Conservation (phyloP, 2,329 filamentous ascomycete genomes). For the Lecanicillium sp. region DNA sequence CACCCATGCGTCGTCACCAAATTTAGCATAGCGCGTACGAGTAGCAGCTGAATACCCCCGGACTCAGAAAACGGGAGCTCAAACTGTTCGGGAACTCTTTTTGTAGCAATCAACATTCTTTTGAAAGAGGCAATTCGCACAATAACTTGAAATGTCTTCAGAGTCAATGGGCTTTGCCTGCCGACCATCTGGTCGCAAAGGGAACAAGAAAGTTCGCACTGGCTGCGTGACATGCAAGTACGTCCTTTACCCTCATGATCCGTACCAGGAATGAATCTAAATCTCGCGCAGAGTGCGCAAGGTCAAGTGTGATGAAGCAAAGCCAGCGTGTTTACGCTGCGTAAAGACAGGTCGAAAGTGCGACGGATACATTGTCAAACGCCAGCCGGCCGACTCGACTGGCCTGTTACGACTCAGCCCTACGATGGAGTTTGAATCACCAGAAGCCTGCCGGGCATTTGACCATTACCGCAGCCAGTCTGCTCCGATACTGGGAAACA, state of each 20-base stretch:
- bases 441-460: slow-evolving; percentile 20
- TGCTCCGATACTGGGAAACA: slow-evolving; percentile 32
- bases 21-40: too few relatives aligned
- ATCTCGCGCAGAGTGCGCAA: slow-evolving; percentile 36
- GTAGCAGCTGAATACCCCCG: too few relatives aligned
- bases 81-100: too few relatives aligned
- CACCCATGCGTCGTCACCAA: too few relatives aligned
- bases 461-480: slow-evolving; percentile 27
- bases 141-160: neutral
- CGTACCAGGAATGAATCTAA: slow-evolving; percentile 2
- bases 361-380: slow-evolving; percentile 40
- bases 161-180: neutral
- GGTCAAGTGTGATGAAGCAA: slow-evolving; percentile 50
- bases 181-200: slow-evolving; percentile 27
- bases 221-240: slow-evolving; percentile 51
- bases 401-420: slow-evolving; percentile 10
- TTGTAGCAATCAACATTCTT: too few relatives aligned
- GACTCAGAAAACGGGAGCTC: too few relatives aligned
- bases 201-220: slow-evolving; percentile 37
- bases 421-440: slow-evolving; percentile 12
- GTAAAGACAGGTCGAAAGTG: slow-evolving; percentile 47
- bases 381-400: slow-evolving; percentile 8
- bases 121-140: too few relatives aligned
- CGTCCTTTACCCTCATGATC: slow-evolving; percentile 19
- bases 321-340: slow-evolving; percentile 45